Base-by-base conservation (phyloP, 1,139 yeast species). In the Candida pseudoviswanathii region DNA sequence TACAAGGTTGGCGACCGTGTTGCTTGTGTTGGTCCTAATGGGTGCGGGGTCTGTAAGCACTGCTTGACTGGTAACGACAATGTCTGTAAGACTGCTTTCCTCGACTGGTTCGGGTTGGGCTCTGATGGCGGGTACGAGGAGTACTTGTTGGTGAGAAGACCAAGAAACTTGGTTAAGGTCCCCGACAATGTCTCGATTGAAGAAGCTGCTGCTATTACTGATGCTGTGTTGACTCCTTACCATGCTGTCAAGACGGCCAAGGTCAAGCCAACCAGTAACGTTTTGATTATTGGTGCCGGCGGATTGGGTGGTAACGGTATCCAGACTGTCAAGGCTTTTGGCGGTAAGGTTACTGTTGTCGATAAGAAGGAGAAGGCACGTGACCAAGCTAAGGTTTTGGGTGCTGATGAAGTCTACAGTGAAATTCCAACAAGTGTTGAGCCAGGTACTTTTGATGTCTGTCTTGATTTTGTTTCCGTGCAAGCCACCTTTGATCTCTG, bases 281-380 rank as follows among this genome's bases (percentile, higher is more conserved):
- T 73, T 8, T 62, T 75, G 49, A 63, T 74, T 16, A 54, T 74
- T 46, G 81, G 81, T 1, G 63, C 74, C 29, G 81, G 81, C 25
- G 81, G 81, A 1, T 64, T 76, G 50, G 80, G 81, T 0, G 60
- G 70, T 47, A 75, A 75, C 54, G 81, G 73, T 3, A 52, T 75
- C 22, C 81, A 76, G 54, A 66, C 76, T 49, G 60, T 57, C 16
- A 53, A 53, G 43, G 49, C 56, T 60, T 73, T 51, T 64, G 67
- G 51, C 55, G 61, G 44, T 65, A 65, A 51, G 69, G 71, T 41
- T 65, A 69, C 51, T 54, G 71, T 47, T 60, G 70, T 26, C 69
- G 80, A 73, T 49, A 57, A 65, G 45, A 71, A 72, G 54, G 60
- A 62, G n/a, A 65, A 63, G n/a, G 59, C 64, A 26, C 61, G 61